phyloP scores from a whole-genome alignment of 2,329 filamentous ascomycete genomes.

The Ceratocystiopsis sp. region DNA sequence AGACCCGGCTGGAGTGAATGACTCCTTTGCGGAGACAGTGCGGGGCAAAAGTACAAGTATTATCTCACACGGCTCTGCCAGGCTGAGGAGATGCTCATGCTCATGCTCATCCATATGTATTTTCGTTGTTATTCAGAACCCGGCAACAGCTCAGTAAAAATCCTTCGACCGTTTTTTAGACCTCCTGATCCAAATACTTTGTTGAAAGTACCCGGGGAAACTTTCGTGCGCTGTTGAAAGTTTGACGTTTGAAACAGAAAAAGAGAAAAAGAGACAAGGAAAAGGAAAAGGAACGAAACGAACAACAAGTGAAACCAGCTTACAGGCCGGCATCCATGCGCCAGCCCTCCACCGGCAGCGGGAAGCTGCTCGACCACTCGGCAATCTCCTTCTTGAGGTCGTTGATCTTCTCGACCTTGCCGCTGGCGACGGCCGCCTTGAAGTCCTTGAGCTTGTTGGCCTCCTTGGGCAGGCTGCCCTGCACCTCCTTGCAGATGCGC shows the following conservation, averaged over 20 bases:
- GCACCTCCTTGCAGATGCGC: slow-evolving; percentile 79
- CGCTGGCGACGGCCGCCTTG: slow-evolving; percentile 74
- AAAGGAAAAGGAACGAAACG: neutral
- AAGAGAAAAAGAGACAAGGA: neutral
- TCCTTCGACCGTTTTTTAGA: no score
- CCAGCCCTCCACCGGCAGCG: slow-evolving; percentile 71
- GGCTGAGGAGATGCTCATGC: no score
- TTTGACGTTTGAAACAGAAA: neutral
- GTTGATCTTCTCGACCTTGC: slow-evolving; percentile 66
- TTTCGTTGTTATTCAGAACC: no score
- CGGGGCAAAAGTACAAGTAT: no score
- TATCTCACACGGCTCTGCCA: no score
- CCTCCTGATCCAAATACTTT: neutral
- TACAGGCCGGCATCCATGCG: slow-evolving; percentile 43
- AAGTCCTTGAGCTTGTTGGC: slow-evolving; percentile 99
- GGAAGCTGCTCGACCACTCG: slow-evolving; percentile 75
- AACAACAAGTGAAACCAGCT: slow-evolving; percentile 8
- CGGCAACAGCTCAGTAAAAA: no score
- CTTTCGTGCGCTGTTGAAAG: no score
- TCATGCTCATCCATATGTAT: no score
- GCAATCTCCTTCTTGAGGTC: slow-evolving; percentile 79
- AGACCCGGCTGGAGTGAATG: no score
- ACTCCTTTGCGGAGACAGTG: no score
- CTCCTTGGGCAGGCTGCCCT: slow-evolving; percentile 75
- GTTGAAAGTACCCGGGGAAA: neutral